Conservation (phyloP, 1,139 yeast species). For the Hyphopichia wangnamkhiaoensis region DNA sequence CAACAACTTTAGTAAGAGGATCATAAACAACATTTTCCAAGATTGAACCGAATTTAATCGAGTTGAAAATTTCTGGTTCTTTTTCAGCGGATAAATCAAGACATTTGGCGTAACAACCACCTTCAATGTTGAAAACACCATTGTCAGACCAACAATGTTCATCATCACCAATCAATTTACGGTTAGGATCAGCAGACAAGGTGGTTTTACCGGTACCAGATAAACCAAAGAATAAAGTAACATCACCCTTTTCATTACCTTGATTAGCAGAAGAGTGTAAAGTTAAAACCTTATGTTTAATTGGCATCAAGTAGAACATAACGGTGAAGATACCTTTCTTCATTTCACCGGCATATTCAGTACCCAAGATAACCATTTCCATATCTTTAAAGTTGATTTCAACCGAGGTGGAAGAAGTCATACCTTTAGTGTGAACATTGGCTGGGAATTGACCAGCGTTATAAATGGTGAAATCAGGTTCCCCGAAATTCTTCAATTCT, state of each 20-base stretch:
- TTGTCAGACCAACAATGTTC: conserved; percentile 99
- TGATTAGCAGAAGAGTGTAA: conserved; percentile 96
- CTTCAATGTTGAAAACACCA: conserved; percentile 99
- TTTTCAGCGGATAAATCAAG: conserved; percentile 85
- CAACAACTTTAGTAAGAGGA: conserved; percentile 76
- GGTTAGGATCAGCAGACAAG: conserved; percentile 92
- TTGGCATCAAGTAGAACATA: conserved; percentile 98
- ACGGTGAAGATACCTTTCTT: conserved; percentile 99
- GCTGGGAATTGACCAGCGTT: conserved; percentile 99
- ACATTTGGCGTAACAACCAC: conserved; percentile 99
- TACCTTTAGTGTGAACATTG: conserved; percentile 92
- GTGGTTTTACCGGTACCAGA: conserved; percentile 99
- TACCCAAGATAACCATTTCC: conserved; percentile 99
- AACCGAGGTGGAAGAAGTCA: conserved; percentile 95
- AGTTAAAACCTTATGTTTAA: conserved; percentile 86
- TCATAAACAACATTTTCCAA: conserved; percentile 93
- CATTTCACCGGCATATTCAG: conserved; percentile 99
- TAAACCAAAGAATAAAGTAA: conserved; percentile 92
- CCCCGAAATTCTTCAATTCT: conserved; percentile 88
- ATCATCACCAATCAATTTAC: conserved; percentile 95
- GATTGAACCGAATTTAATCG: conserved; percentile 91
- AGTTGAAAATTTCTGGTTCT: conserved; percentile 97
- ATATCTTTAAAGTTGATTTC: conserved; percentile 95
- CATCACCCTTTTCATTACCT: conserved; percentile 74
- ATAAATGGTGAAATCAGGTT: conserved; percentile 98